phyloP scores from a whole-genome alignment of 306 rosid genomes.

The Inga laurina region DNA sequence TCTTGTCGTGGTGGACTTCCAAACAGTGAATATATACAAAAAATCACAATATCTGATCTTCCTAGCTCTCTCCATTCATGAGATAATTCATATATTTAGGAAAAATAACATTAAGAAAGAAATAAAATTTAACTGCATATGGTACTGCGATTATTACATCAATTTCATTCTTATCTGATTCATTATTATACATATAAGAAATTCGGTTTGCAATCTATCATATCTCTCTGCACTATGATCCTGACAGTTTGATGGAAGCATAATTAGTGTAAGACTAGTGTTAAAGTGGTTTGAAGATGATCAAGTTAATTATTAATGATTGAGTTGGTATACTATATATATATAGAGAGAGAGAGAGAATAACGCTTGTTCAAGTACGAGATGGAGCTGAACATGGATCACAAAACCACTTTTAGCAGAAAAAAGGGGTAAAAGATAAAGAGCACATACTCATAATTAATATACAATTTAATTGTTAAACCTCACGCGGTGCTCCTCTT shows the following conservation, averaged over 20 bases:
- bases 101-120: neutral
- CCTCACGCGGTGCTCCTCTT: constrained; percentile 47
- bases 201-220: neutral
- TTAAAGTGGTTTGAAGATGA: neutral
- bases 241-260: neutral
- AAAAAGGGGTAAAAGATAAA: constrained; percentile 32
- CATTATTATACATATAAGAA: too few relatives aligned
- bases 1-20: neutral
- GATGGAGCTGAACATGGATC: constrained; percentile 27
- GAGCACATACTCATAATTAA: neutral
- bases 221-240: neutral
- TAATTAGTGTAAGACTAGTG: neutral
- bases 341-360: constrained; percentile 5
- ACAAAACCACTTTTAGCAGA: constrained; percentile 43
- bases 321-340: neutral
- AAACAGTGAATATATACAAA: neutral
- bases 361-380: constrained; percentile 39
- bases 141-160: neutral
- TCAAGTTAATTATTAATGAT: neutral
- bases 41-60: neutral
- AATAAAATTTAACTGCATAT: neutral
- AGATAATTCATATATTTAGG: neutral
- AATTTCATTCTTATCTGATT: neutral
- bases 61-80: neutral
- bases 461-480: constrained; percentile 13